Percentiles rank a stretch among this genome's conserved stretches.
Conservation (phyloP, 1,139 yeast genomes). For the Yamadazyma buinensis region DNA sequence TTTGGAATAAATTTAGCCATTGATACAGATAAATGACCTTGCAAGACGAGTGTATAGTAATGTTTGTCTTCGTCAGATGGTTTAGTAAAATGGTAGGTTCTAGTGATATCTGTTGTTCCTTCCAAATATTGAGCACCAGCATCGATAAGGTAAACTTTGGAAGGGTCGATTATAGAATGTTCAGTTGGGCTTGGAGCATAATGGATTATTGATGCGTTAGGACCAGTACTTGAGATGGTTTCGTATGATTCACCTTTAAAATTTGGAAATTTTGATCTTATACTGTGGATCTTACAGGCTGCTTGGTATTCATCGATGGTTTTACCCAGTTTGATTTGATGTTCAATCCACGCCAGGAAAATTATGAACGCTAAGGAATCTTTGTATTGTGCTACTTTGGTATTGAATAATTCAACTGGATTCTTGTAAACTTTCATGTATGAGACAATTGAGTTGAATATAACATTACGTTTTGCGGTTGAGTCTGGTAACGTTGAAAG, state of each 20-base stretch:
- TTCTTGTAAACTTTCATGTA: conserved; percentile 37
- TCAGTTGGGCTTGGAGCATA: conserved; percentile 48
- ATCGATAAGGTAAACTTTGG: conserved; percentile 43
- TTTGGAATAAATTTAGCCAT: conserved; percentile 48
- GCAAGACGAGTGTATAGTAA: conserved; percentile 49
- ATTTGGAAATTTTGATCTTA: conserved; percentile 39
- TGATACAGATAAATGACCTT: conserved; percentile 55
- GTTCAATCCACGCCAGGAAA: conserved; percentile 41
- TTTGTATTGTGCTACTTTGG: conserved; percentile 40
- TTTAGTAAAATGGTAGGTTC: conserved; percentile 44
- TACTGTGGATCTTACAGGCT: conserved; percentile 38
- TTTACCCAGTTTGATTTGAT: conserved; percentile 26
- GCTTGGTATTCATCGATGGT: conserved; percentile 37
- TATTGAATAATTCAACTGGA: conserved; percentile 33
- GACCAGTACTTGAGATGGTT: conserved; percentile 52
- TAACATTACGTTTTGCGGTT: conserved; percentile 21
- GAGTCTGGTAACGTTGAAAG: conserved; percentile 28
- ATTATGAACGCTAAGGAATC: conserved; percentile 42
- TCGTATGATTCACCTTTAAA: conserved; percentile 53
- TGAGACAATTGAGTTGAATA: conserved; percentile 32
- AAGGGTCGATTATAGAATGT: conserved; percentile 38
- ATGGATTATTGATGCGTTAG: conserved; percentile 54
- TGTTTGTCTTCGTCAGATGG: conserved; percentile 27
- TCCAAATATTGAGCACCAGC: conserved; percentile 56
- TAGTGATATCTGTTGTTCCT: conserved; percentile 59